Conservation (phyloP, 805 yeast species). For the Blastobotrys americana region DNA sequence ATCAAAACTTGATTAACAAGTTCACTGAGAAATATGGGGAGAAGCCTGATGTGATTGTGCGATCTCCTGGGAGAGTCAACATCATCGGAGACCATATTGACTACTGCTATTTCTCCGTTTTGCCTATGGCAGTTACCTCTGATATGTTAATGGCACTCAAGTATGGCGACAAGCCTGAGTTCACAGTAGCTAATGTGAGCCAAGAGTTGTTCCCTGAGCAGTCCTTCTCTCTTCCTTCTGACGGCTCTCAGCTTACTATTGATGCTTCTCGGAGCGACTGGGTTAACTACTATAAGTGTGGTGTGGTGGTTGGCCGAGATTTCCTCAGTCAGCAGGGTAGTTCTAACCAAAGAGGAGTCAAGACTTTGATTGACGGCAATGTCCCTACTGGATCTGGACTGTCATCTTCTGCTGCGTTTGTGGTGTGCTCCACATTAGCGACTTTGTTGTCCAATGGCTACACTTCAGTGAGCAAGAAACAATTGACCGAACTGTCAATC, state of each 20-base stretch:
- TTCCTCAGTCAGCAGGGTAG: constrained; percentile 31
- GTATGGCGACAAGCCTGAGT: constrained; percentile 21
- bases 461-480: constrained; percentile 38
- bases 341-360: constrained; percentile 37
- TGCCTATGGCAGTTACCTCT: constrained; percentile 65
- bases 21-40: constrained; percentile 17
- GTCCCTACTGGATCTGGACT: constrained; percentile 71
- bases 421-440: constrained; percentile 55
- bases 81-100: constrained; percentile 72
- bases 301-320: constrained; percentile 51
- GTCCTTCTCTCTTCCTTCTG: constrained; percentile 12
- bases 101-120: constrained; percentile 56
- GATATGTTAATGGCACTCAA: constrained; percentile 49
- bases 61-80: constrained; percentile 74
- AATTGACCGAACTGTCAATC: constrained; percentile 52
- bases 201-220: constrained; percentile 20
- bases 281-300: constrained; percentile 66
- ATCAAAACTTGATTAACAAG: constrained; percentile 13
- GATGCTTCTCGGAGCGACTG: constrained; percentile 47
- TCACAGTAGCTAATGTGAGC: constrained; percentile 34
- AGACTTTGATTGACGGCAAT: constrained; percentile 50
- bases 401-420: constrained; percentile 66
- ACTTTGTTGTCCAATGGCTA: constrained; percentile 48
- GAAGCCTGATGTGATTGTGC: constrained; percentile 41
- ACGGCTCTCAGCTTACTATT: constrained; percentile 30